Evolutionary conservation across 371 early-diverging fungal genomes (phyloP).

Genomic region (Coemansia sp.): DNA sequence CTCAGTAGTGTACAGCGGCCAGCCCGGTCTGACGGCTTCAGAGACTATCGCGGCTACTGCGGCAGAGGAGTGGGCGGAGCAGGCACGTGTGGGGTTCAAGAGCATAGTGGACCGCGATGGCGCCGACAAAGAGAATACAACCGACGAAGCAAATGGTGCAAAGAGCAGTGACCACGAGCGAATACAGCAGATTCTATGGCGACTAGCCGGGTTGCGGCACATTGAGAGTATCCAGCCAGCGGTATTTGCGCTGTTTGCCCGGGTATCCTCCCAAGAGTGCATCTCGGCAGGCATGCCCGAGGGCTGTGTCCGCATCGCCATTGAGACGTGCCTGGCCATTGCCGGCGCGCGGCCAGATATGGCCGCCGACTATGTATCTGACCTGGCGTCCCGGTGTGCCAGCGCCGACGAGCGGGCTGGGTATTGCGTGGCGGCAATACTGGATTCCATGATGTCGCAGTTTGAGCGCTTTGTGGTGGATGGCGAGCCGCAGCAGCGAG

Average conservation of each 20-base stretch:
- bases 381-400: not conserved
- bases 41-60: too few relatives aligned
- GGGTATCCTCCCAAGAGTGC: conserved; percentile 4
- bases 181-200: conserved; percentile 30
- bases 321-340: conserved; percentile 30
- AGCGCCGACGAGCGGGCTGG: not conserved
- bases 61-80: conserved; percentile 15
- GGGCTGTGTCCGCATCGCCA: conserved; percentile 1
- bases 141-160: not conserved
- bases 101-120: conserved; percentile 2
- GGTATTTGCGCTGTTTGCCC: conserved; percentile 18
- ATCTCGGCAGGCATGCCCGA: conserved; percentile 1
- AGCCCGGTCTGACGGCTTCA: too few relatives aligned
- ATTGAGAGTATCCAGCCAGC: conserved; percentile 5
- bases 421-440: not conserved
- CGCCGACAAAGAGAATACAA: not conserved
- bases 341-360: not conserved
- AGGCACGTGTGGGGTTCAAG: conserved; percentile 8
- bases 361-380: not conserved
- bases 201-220: conserved; percentile 31
- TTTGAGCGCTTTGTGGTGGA: conserved; percentile 25
- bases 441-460: conserved; percentile 13
- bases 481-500: conserved; percentile 17
- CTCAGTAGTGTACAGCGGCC: conserved; percentile 5
- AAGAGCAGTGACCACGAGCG: not conserved